Base-by-base conservation (phyloP, 108 stramenopile genomes). In the Cyclostephanos invisitatus region DNA sequence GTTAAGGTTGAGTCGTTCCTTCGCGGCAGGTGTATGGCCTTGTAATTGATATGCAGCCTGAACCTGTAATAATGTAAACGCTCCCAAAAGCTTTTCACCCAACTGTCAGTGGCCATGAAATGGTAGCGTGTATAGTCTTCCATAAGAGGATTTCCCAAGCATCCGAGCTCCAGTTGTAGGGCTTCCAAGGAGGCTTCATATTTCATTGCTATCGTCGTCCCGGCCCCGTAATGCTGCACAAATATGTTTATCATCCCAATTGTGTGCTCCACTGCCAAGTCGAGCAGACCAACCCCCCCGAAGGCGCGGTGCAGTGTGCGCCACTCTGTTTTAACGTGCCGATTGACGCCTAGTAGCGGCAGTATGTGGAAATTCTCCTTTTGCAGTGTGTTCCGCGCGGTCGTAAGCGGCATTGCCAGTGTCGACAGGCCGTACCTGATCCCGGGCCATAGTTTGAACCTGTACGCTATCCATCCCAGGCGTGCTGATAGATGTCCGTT, bases 301-400 rank as follows among this genome's bases (percentile, higher is more conserved):
- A 54, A 67, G 32, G 67, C 44, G n/a, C 35, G 67, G 37, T 35
- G 67, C 0, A 67, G 25, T 6, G 67, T 67, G 3, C 53, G 15
- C 67, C 67, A 67, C 10, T 48, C 53, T 8, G 3, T 67, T 21
- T 28, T n/a, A 8, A 67, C 36, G 11, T 67, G 54, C 35, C 53
- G 53, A 24, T 67, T 67, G 36, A 67, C 32, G 17, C 67, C 53
- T 0, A 67, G 50, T 8, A 67, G 38, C 40, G 50, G 53, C 5
- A 67, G 38, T 0, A 67, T 38, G 12, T 54, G n/a, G 21, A 28
- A 55, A 28, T 37, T 10, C 20, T 20, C 37, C 36, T 9, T 32
- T 20, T 15, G 53, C 1, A 37, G 49, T 18, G 36, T 10, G 32
- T 4, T 18, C 14, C 1, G 32, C 1, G 11, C 53, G 47, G 54